Percentiles rank a stretch among this genome's conserved stretches.
phyloP scores from a whole-genome alignment of 495 filamentous ascomycete species.

The Daldinia bambusicola region DNA sequence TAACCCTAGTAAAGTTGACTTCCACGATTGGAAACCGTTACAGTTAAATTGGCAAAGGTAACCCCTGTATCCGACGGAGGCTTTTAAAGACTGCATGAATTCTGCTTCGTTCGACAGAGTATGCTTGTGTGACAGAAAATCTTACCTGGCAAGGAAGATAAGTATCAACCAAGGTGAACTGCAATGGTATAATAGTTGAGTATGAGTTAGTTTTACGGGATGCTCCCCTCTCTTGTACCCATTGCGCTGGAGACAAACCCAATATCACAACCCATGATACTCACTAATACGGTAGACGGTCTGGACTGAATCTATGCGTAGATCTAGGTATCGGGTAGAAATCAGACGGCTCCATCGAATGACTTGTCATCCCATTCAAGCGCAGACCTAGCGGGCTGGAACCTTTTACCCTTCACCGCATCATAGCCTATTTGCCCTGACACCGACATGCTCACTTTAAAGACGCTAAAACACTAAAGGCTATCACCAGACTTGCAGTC shows the following conservation, averaged over 20 bases:
- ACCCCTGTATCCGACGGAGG: not conserved
- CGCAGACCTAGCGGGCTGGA: not conserved
- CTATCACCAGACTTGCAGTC: not conserved
- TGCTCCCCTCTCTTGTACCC: not conserved
- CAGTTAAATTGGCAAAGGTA: not conserved
- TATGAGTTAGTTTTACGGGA: not conserved
- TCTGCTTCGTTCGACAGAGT: not conserved
- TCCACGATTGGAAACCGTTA: not conserved
- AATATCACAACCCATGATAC: not conserved
- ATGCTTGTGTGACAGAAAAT: not conserved
- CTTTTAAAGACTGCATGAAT: not conserved
- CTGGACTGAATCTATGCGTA: not conserved
- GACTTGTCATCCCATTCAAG: not conserved
- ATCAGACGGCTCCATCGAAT: conserved; percentile 2
- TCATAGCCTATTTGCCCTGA: not conserved
- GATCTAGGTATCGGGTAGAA: not conserved
- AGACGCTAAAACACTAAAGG: not conserved
- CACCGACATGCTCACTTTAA: not conserved
- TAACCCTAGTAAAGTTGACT: not conserved
- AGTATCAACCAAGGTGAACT: not conserved
- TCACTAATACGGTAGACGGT: not conserved
- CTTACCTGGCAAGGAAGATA: not conserved
- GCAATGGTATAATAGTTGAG: not conserved
- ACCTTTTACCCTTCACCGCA: not conserved
- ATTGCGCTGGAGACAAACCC: not conserved